Percentiles rank a stretch among this genome's conserved stretches.
These are phyloP conservation scores for Ogataea paraovalis DNA, from an alignment of 805 yeast genomes.

Conservation along the genomic window DNA sequence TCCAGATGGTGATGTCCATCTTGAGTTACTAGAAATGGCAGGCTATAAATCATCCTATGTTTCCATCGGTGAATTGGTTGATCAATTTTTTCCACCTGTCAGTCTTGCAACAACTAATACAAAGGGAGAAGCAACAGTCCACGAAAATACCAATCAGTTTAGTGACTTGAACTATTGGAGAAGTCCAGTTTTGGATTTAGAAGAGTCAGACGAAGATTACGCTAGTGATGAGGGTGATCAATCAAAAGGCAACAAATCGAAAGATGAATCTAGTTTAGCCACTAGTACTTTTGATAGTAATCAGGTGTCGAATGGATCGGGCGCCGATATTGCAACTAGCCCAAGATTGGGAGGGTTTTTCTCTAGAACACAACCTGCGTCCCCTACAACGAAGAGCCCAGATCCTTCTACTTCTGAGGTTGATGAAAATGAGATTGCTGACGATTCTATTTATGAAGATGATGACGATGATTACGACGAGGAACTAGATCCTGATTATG, in stretches of 20 bases:
- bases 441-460: conserved; percentile 7
- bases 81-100: conserved; percentile 94
- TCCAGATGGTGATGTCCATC: conserved; percentile 94
- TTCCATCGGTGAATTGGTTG: conserved; percentile 88
- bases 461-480: conserved; percentile 32
- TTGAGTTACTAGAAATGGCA: conserved; percentile 91
- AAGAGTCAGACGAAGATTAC: conserved; percentile 55
- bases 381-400: neutral
- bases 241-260: conserved; percentile 15
- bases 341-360: conserved; percentile 18
- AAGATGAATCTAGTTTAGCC: neutral
- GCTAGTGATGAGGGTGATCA: conserved; percentile 26
- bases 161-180: conserved; percentile 94
- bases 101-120: conserved; percentile 15
- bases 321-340: conserved; percentile 8
- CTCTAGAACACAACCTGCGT: conserved; percentile 13
- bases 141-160: conserved; percentile 52
- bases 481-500: conserved; percentile 27
- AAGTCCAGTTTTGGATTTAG: conserved; percentile 64
- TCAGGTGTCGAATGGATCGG: conserved; percentile 2
- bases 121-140: conserved; percentile 13
- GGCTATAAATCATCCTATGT: conserved; percentile 88
- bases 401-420: conserved; percentile 14
- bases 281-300: neutral
- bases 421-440: too few species aligned